phyloP scores from a whole-genome alignment of 2,329 filamentous ascomycete genomes.

The Botrytis medusae region DNA sequence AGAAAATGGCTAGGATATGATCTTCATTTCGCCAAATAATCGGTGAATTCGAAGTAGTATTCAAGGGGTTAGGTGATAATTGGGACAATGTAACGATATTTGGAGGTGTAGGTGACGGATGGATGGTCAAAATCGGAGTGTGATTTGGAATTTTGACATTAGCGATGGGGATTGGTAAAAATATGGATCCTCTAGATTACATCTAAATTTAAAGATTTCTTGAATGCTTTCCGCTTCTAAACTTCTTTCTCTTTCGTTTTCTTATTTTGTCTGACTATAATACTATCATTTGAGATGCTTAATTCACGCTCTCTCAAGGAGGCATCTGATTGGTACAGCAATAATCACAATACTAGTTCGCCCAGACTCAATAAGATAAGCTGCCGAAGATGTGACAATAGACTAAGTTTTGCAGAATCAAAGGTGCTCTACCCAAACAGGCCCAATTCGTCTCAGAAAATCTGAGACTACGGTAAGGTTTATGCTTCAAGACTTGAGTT shows the following conservation, averaged over 20 bases:
- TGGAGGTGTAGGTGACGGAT: not conserved
- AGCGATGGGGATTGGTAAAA: not conserved
- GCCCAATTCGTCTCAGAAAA: too few species aligned
- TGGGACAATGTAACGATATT: conserved; percentile 6
- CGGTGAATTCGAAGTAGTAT: too few species aligned
- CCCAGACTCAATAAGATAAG: not conserved
- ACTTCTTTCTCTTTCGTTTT: not conserved
- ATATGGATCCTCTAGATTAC: conserved; percentile 5
- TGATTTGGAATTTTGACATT: conserved; percentile 2
- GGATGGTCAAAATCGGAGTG: not conserved
- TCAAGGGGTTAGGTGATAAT: not conserved
- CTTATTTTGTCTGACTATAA: not conserved
- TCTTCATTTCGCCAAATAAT: conserved; percentile 93
- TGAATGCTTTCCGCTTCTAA: not conserved
- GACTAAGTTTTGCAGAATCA: too few species aligned
- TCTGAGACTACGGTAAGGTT: too few species aligned
- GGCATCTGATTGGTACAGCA: not conserved
- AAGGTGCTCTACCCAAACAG: too few species aligned
- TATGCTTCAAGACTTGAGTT: too few species aligned
- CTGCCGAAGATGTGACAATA: too few species aligned
- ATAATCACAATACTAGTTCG: not conserved
- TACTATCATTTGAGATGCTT: not conserved
- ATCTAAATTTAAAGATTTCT: not conserved
- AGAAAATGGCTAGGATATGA: conserved; percentile 98
- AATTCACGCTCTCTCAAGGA: not conserved